A percentile compares a stretch with the other conserved stretches of the same genome.
Evolutionary conservation across 768 basidiomycete species (phyloP).

Genomic region (Phaffia australis): DNA sequence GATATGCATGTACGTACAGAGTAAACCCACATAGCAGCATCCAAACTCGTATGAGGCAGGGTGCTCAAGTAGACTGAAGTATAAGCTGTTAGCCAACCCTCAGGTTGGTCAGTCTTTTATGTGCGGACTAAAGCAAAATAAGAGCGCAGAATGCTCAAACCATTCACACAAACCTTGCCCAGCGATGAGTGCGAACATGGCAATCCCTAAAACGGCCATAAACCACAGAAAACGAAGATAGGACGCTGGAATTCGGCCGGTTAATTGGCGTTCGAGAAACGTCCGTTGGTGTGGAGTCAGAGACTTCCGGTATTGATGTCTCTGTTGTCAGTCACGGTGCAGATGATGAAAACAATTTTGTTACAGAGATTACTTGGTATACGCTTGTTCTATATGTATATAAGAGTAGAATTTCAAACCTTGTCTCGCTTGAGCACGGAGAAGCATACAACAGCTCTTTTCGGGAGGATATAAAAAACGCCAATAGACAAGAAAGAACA

Average conservation of each 20-base stretch:
- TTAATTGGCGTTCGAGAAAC: constrained; percentile 37
- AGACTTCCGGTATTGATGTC: constrained; percentile 38
- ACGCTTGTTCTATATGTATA: not conserved
- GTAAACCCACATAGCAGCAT: constrained; percentile 42
- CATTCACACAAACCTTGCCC: constrained; percentile 37
- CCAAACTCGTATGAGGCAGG: constrained; percentile 40
- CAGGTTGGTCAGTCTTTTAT: not conserved
- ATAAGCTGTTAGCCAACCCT: constrained; percentile 32
- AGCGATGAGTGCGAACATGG: constrained; percentile 39
- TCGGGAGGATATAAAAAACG: not conserved
- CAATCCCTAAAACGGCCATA: constrained; percentile 38
- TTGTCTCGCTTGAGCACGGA: constrained; percentile 40
- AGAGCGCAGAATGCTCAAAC: not conserved
- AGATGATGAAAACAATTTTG: not conserved
- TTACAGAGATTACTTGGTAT: not conserved
- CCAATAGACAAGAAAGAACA: not conserved
- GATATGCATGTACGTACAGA: constrained; percentile 19
- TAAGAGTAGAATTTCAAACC: not conserved
- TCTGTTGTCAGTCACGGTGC: not conserved
- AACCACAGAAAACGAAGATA: constrained; percentile 44
- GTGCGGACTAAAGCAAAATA: no score
- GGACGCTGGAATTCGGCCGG: constrained; percentile 37
- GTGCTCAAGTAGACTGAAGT: constrained; percentile 40
- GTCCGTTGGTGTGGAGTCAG: constrained; percentile 20
- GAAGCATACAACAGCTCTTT: constrained; percentile 38